Base-by-base conservation (phyloP, 116 monocot genomes). In the Cymodocea nodosa region DNA sequence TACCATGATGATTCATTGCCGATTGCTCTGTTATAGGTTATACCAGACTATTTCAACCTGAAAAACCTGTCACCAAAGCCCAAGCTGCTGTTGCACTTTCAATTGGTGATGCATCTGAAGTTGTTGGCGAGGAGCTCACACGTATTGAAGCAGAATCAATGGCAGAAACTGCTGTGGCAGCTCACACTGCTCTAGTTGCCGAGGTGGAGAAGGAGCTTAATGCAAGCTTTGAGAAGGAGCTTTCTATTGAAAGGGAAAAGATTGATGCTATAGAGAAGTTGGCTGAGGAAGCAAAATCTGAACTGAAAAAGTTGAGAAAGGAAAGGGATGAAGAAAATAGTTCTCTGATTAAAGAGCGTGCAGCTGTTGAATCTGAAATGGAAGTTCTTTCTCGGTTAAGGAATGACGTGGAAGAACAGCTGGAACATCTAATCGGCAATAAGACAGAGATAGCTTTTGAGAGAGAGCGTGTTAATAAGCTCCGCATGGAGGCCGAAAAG, bases 81-180 rank as follows among this genome's bases (percentile, higher is more conserved):
- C 97, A 98, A 76, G 97, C 86, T 73, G 97, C 97, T 37, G 73
- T 98, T 65, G 89, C 92, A 52, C 81, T 98, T 71, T 76, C 97
- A 53, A 86, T 84, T 56, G 92, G 97, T 66, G 92, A 91, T 68
- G 80, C 84, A 62, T 75, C 78, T 64, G 91, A 98, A 56, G 57
- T 86, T 67, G 92, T 98, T 37, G 79, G 73, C 16, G 97, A 98
- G 70, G 97, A 98, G 66, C 82, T 98, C 35, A 71, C 91, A 64
- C 83, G 97, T 52, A 89, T 98, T 60, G 91, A 91, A 73, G 92
- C 97, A 12, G 97, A 98, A 68, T 73, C 82, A 62, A 64, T 98
- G 64, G 97, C 97, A 9, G 97, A 98, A 75, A 75, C 75, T 68
- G 97, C 87, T 50, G 97, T 98, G 23, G 78, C 78, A 78, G 88